Evolutionary conservation across 2,329 filamentous ascomycete genomes (phyloP).

Genomic region (Botrytis fragariae): DNA sequence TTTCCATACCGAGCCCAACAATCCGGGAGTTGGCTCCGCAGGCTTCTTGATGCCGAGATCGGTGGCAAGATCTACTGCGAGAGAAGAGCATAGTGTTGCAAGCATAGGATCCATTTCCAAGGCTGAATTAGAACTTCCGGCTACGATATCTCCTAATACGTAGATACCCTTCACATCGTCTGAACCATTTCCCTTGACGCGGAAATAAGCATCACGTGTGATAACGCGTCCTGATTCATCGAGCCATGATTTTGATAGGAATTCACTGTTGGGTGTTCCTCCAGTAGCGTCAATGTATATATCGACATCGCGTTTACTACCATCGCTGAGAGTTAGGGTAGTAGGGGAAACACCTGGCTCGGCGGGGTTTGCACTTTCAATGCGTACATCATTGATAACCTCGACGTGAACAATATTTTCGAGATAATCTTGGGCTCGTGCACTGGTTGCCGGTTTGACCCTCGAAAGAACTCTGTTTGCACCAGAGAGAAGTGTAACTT

Average conservation of each 20-base stretch:
- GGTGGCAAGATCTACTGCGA: constrained; percentile 47
- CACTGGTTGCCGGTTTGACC: constrained; percentile 42
- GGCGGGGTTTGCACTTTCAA: constrained; percentile 39
- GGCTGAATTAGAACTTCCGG: constrained; percentile 42
- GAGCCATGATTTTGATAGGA: constrained; percentile 48
- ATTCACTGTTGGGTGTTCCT: constrained; percentile 42
- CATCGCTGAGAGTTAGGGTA: constrained; percentile 43
- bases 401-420: constrained; percentile 46
- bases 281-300: constrained; percentile 50
- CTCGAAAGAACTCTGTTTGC: constrained; percentile 42
- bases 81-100: constrained; percentile 44
- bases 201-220: constrained; percentile 46
- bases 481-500: constrained; percentile 47
- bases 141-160: constrained; percentile 47
- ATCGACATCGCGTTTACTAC: constrained; percentile 43
- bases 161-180: constrained; percentile 42
- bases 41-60: constrained; percentile 14
- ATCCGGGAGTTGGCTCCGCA: constrained; percentile 10
- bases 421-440: constrained; percentile 44
- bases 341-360: constrained; percentile 36
- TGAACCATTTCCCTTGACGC: constrained; percentile 43
- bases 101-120: constrained; percentile 43
- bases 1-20: background rate
- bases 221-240: constrained; percentile 47
- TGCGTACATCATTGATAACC: constrained; percentile 44